Conservation (phyloP, 2,329 filamentous ascomycete genomes). For the Chaetothyriales sp. region DNA sequence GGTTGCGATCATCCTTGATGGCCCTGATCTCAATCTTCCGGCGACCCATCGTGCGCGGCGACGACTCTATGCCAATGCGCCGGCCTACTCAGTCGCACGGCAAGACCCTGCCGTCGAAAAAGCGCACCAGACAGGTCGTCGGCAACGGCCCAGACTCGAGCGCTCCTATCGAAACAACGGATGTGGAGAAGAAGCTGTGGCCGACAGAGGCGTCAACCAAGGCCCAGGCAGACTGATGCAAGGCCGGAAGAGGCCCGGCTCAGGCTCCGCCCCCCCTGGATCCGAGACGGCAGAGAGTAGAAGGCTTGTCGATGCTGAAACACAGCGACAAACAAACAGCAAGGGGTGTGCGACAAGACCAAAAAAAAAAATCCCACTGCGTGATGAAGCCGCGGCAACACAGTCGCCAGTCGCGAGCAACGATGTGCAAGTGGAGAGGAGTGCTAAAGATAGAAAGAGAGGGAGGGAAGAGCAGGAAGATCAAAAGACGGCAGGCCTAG, state of each 20-base stretch:
- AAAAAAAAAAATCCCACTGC: not conserved
- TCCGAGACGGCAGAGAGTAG: not conserved
- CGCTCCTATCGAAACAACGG: not conserved
- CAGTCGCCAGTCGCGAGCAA: slow-evolving; percentile 1
- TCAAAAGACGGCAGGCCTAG: slow-evolving; percentile 5
- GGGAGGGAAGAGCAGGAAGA: slow-evolving; percentile 9
- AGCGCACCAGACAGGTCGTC: not conserved
- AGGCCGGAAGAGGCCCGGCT: too few species aligned
- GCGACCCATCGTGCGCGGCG: slow-evolving; percentile 58
- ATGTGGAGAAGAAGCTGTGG: not conserved
- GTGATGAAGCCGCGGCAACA: not conserved
- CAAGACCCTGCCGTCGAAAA: not conserved
- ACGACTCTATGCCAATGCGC: not conserved
- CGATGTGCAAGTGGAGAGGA: slow-evolving; percentile 10
- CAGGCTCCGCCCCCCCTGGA: not conserved
- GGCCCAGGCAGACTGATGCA: not conserved
- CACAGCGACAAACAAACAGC: not conserved
- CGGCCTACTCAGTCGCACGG: not conserved
- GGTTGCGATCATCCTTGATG: slow-evolving; percentile 96
- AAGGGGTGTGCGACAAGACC: not conserved
- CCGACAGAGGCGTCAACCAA: not conserved
- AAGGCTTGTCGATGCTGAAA: not conserved
- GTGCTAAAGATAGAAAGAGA: slow-evolving; percentile 20
- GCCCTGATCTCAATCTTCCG: slow-evolving; percentile 99
- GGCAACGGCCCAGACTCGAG: not conserved